phyloP scores from a whole-genome alignment of 768 basidiomycete species.

The Steccherinum ochraceum region DNA sequence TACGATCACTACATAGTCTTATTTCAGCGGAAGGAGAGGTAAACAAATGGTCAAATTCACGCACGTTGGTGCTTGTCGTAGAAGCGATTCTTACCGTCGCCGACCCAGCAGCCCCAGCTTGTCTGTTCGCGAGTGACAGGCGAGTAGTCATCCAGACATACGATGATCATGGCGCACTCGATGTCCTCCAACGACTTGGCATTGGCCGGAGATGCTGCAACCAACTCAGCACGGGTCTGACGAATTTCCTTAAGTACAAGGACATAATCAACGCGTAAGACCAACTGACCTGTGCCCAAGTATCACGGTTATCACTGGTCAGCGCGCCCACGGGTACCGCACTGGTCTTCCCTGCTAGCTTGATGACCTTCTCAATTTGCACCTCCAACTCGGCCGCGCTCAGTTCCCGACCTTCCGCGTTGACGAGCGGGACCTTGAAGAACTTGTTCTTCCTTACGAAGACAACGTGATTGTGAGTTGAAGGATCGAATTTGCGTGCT shows the following conservation, averaged over 20 bases:
- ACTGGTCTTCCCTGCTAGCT: constrained; percentile 44
- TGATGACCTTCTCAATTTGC: constrained; percentile 69
- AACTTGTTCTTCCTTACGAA: constrained; percentile 90
- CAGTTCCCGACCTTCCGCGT: constrained; percentile 59
- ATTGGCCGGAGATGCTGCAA: constrained; percentile 63
- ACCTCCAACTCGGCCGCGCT: constrained; percentile 79
- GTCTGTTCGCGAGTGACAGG: constrained; percentile 80
- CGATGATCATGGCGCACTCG: constrained; percentile 83
- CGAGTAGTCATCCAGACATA: constrained; percentile 77
- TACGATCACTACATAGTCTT: constrained; percentile 62
- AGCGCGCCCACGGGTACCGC: constrained; percentile 62
- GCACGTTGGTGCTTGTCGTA: constrained; percentile 94
- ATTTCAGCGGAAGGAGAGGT: not conserved
- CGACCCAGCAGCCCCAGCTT: constrained; percentile 82
- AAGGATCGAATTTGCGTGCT: constrained; percentile 72
- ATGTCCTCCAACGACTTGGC: constrained; percentile 65
- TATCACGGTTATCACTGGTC: constrained; percentile 84
- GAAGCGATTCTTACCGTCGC: constrained; percentile 86
- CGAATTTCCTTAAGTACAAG: constrained; percentile 1
- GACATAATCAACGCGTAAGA: not conserved
- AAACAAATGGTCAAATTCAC: constrained; percentile 20
- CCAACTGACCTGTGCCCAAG: constrained; percentile 71
- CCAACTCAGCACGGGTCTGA: constrained; percentile 52
- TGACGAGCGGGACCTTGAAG: constrained; percentile 71
- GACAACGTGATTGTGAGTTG: constrained; percentile 78